Evolutionary conservation across 1,284 basidiomycete species (phyloP).

Genomic region (Ceratobasidium papillatum): DNA sequence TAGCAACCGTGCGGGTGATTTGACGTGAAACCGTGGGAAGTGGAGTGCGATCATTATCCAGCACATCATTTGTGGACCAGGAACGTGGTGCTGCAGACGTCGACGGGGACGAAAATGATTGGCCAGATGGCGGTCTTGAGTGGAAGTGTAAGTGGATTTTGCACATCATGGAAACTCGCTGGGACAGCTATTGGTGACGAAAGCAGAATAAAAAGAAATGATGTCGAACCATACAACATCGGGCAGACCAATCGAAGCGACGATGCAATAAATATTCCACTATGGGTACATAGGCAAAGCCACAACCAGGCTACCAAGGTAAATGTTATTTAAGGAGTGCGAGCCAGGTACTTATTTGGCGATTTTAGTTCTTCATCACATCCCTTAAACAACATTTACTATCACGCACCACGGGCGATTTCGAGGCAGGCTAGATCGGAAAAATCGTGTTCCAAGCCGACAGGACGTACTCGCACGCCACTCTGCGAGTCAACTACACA

Average conservation of each 20-base stretch:
- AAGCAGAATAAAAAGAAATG: no score
- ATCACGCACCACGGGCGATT: constrained; percentile 3
- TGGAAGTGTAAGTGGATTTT: no score
- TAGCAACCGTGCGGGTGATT: neutral
- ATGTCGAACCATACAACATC: constrained; percentile 38
- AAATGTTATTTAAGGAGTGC: constrained; percentile 1
- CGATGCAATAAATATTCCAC: constrained; percentile 43
- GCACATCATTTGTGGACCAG: no score
- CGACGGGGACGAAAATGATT: no score
- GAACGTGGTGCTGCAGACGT: no score
- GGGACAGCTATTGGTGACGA: no score
- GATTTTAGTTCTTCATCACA: constrained; percentile 47
- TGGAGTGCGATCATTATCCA: neutral
- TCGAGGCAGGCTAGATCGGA: constrained; percentile 25
- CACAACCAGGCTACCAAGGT: constrained; percentile 48
- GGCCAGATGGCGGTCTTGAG: no score
- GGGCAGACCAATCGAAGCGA: constrained; percentile 41
- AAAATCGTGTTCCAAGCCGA: constrained; percentile 46
- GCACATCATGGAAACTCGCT: no score
- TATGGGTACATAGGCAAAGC: constrained; percentile 42
- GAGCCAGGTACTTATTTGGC: neutral
- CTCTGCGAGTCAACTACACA: constrained; percentile 50
- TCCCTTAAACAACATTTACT: constrained; percentile 47
- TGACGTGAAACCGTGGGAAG: constrained; percentile 7
- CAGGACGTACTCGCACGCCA: constrained; percentile 48